Base-by-base conservation (phyloP, 441 rosid genomes). In the Manihot esculenta region DNA sequence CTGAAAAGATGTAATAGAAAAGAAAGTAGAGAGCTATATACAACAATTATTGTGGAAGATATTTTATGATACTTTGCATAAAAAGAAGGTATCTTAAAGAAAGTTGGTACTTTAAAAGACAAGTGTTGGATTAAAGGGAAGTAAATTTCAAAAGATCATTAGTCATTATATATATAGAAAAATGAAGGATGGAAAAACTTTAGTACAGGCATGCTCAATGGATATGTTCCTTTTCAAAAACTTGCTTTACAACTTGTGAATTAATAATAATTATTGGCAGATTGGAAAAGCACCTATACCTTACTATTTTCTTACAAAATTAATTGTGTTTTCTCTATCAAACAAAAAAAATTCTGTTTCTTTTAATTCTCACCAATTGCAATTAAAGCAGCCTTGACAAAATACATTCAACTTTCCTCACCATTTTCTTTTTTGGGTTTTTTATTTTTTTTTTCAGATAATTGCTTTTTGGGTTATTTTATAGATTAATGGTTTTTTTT, bases 101-200 rank as follows among this genome's bases (percentile, higher is more conserved):
- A 30, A 48, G 69, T 33, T 38, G 66, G 73, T 76, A 80, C 80
- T 80, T 78, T 50, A 70, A 70, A 74, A 44, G 76, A 67, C 42
- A 38, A 21, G 74, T 48, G 75, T 74, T 72, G 80, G 74, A 72
- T 72, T 71, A 73, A 82, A 80, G 79, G 70, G 41, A 30, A 62
- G 45, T 38, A 73, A 62, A 63, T 74, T 71, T 81, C 50, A 55
- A 50, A 74, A 76, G 71, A 60, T 21, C 61, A 64, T 69, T 55
- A 64, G 21, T 50, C 42, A 64, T 49, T 70, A 21, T 45, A 53
- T 38, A 38, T 38, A 38, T 38, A 38, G 42, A 38, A 38, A 8
- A 38, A 38, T 38, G 61, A 42, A 38, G 54, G 42, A 49, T 44
- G 41, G 64, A 54, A n/a, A 24, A 15, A 27, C 63, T 69, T 63